Conservation (phyloP, 441 rosid genomes). For the California macrophylla region DNA sequence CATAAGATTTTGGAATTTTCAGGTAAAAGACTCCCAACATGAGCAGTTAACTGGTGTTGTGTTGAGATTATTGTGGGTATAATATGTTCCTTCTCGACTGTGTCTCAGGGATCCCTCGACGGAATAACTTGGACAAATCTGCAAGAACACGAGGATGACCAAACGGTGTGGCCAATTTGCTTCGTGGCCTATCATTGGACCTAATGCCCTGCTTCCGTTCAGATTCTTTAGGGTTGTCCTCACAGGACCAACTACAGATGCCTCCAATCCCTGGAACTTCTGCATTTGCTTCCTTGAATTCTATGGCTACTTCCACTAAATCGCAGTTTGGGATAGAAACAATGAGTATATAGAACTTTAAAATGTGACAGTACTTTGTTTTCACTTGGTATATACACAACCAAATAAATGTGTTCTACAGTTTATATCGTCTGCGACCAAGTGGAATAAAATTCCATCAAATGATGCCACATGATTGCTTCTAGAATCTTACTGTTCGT, state of each 20-base stretch:
- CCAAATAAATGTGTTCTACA: not conserved
- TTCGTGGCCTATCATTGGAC: conserved; percentile 70
- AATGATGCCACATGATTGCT: too few relatives aligned
- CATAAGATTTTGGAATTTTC: conserved; percentile 70
- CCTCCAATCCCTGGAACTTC: conserved; percentile 65
- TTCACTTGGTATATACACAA: not conserved
- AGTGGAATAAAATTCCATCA: too few relatives aligned
- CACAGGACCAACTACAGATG: conserved; percentile 61
- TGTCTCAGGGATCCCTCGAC: conserved; percentile 65
- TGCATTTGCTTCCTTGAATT: conserved; percentile 88
- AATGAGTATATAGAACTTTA: not conserved
- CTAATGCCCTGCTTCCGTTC: conserved; percentile 66
- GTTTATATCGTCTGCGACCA: too few relatives aligned
- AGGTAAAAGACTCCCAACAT: conserved; percentile 49
- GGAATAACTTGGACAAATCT: conserved; percentile 65
- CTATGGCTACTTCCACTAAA: conserved; percentile 70
- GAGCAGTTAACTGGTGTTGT: not conserved
- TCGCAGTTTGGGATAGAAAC: not conserved
- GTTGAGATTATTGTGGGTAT: not conserved
- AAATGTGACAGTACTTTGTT: not conserved
- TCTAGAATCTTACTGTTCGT: too few relatives aligned
- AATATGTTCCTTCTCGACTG: not conserved
- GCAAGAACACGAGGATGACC: conserved; percentile 67
- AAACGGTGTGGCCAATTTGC: conserved; percentile 75
- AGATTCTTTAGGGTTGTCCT: conserved; percentile 65